A percentile compares a stretch with the other conserved stretches of the same genome.
Evolutionary conservation across 2,329 filamentous ascomycete genomes (phyloP).

Genomic region (Penicillium thymicola): DNA sequence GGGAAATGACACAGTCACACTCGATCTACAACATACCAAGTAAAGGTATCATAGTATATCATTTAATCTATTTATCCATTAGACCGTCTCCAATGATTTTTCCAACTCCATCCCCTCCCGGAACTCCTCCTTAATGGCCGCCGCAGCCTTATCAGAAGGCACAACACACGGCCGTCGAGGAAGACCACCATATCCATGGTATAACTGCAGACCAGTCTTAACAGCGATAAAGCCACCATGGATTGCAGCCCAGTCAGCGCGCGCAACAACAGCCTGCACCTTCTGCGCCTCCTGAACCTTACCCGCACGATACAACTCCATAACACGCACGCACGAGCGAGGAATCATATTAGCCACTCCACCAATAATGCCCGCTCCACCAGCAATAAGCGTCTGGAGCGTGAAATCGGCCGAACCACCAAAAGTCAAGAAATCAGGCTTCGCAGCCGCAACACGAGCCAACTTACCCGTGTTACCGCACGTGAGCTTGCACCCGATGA

Average conservation of each 20-base stretch:
- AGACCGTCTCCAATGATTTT: slow-evolving; percentile 26
- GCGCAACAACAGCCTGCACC: slow-evolving; percentile 73
- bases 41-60: not conserved
- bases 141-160: slow-evolving; percentile 38
- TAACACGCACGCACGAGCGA: slow-evolving; percentile 74
- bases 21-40: not conserved
- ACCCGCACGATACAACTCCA: slow-evolving; percentile 70
- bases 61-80: not conserved
- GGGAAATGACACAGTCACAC: not conserved
- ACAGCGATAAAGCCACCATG: slow-evolving; percentile 83
- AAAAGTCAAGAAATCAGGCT: slow-evolving; percentile 70
- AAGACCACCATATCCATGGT: slow-evolving; percentile 77
- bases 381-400: slow-evolving; percentile 72
- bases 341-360: slow-evolving; percentile 83
- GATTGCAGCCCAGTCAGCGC: slow-evolving; percentile 78
- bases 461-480: slow-evolving; percentile 74
- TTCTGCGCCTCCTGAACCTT: slow-evolving; percentile 71
- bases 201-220: slow-evolving; percentile 75
- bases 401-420: slow-evolving; percentile 88
- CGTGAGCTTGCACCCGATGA: slow-evolving; percentile 68
- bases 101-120: slow-evolving; percentile 40
- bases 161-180: slow-evolving; percentile 64
- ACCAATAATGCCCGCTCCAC: slow-evolving; percentile 79
- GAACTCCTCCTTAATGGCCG: slow-evolving; percentile 36
- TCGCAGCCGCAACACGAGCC: slow-evolving; percentile 56